phyloP scores from a whole-genome alignment of 2,329 filamentous ascomycete species.

The Colletotrichum liaoningense region DNA sequence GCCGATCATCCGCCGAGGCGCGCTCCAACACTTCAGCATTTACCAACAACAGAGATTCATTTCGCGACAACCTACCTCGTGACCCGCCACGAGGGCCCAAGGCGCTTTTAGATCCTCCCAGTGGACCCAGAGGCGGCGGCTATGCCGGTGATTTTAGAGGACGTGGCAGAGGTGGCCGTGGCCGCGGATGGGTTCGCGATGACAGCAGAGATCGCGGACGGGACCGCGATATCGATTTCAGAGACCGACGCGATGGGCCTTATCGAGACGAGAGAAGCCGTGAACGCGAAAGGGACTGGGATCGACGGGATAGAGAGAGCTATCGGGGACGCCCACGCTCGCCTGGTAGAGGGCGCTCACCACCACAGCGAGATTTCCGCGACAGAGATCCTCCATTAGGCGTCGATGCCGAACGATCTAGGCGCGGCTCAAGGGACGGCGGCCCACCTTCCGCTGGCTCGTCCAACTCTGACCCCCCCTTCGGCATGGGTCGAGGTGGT shows the following conservation, averaged over 20 bases:
- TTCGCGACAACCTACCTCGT: constrained; percentile 58
- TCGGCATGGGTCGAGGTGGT: constrained; percentile 65
- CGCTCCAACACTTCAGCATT: constrained; percentile 70
- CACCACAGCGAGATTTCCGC: constrained; percentile 71
- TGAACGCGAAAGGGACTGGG: constrained; percentile 68
- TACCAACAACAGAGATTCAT: constrained; percentile 68
- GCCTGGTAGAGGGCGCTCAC: constrained; percentile 72
- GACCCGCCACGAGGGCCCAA: constrained; percentile 87
- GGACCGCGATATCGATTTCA: constrained; percentile 70
- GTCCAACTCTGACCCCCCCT: constrained; percentile 74
- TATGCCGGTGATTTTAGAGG: constrained; percentile 72
- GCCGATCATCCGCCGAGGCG: constrained; percentile 72
- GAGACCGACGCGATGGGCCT: constrained; percentile 55
- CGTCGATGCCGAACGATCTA: constrained; percentile 74
- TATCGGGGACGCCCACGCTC: constrained; percentile 72
- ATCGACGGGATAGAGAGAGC: constrained; percentile 57
- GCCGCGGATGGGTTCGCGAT: constrained; percentile 68
- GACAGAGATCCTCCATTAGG: constrained; percentile 69
- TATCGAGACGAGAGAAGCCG: constrained; percentile 71
- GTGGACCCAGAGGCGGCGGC: constrained; percentile 74
- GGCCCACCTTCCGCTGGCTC: constrained; percentile 78
- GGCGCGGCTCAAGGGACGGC: constrained; percentile 77
- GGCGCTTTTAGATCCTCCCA: constrained; percentile 77
- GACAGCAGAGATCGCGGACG: constrained; percentile 71
- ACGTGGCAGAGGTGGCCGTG: constrained; percentile 65